Evolutionary conservation across 1,139 yeast species (phyloP).

Genomic region (Arxiozyma slooffiae): DNA sequence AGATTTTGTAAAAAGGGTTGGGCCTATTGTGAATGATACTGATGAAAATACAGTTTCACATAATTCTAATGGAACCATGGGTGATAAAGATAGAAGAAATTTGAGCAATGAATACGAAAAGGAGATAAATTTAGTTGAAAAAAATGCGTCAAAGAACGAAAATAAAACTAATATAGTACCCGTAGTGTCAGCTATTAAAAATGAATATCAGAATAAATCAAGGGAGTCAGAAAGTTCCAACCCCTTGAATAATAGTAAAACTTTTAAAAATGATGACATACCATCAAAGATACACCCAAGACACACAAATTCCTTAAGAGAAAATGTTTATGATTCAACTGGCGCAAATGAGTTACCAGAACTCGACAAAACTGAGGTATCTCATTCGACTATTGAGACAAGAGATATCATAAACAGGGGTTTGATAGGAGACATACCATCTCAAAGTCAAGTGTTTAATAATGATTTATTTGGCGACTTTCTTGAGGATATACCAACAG

Average conservation of each 20-base stretch:
- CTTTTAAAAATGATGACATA: neutral
- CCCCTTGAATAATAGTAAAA: neutral
- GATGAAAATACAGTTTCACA: neutral
- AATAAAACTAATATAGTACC: too few species aligned
- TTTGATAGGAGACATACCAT: constrained; percentile 5
- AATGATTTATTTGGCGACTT: constrained; percentile 27
- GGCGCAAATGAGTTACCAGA: neutral
- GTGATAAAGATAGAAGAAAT: neutral
- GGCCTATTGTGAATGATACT: neutral
- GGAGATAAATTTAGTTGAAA: neutral
- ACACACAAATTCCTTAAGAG: too few species aligned
- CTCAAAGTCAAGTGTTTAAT: constrained; percentile 20
- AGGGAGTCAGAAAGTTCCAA: neutral
- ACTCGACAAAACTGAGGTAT: neutral
- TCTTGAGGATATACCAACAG: constrained; percentile 4
- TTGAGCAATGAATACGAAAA: neutral
- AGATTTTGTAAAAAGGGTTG: neutral
- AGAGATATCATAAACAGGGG: constrained; percentile 6
- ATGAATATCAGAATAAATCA: neutral
- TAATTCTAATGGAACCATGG: neutral
- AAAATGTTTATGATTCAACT: neutral
- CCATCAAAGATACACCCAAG: neutral
- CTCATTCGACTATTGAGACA: constrained; percentile 6
- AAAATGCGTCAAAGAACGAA: too few species aligned
- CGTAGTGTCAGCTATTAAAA: neutral